Evolutionary conservation across 2,329 filamentous ascomycete species (phyloP), one percentile per base, ranked within the genome.

Genomic region (Trichoderma koningii): DNA sequence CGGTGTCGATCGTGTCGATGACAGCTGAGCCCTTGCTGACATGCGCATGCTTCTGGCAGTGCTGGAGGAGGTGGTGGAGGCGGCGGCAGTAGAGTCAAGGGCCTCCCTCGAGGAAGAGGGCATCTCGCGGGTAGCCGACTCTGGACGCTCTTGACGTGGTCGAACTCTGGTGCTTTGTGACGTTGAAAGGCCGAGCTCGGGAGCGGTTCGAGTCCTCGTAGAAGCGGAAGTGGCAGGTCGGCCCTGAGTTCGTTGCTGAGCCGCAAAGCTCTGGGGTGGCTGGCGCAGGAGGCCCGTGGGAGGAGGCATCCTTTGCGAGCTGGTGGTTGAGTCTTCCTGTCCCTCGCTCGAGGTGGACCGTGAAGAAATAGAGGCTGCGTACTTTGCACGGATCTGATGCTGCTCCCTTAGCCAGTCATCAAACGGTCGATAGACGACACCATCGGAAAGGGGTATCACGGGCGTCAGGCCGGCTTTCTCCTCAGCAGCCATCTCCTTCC

Each of bases 401-500:
- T 85, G 82, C 71, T 89, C 87, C 71, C 77, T 81, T 66, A 84
- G 75, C 75, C 85, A 83, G 66, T 87, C 85, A 60, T 87, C 84
- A 67, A 87, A 89, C 0, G 87, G 87, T 23, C 85, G 79, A 72
- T 89, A 89, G 14, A 89, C 86, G 56, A 88, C 79, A 48, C 84
- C 82, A 64, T 87, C 83, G 2, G 83, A 81, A 23, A 89, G 77
- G 2, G 87, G 87, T 65, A 89, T 88, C 68, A 81, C 79, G 0
- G 87, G 87, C 0, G 87, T 89, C 62, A 89, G 76, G 1, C 86
- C 86, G 47, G 85, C 83, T 74, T 89, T 86, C 73, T 89, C 87
- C 74, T 89, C 87, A n/a, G 86, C 82, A 0, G 86, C 85, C 75
- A 89, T 86, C 72, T 89, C 87, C 70, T 85, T 85, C 82, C 87